A percentile compares a stretch with the other conserved stretches of the same genome.
Conservation (phyloP, 768 basidiomycete genomes). For the Leccinum broughii region DNA sequence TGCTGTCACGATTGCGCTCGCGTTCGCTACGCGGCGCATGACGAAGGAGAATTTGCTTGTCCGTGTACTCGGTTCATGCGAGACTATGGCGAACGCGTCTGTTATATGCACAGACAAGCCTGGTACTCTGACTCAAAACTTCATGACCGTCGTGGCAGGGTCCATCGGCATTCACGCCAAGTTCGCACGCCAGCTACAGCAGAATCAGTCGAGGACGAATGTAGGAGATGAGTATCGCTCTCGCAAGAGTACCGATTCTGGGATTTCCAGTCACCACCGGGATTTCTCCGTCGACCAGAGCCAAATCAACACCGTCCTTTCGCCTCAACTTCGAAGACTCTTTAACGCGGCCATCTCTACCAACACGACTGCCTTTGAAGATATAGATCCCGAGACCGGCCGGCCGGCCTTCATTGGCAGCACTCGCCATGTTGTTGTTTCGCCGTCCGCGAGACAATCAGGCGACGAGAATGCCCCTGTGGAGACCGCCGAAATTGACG, state of each 20-base stretch:
- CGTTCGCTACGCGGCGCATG: constrained; percentile 99
- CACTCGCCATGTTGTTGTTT: constrained; percentile 69
- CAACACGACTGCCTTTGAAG: constrained; percentile 96
- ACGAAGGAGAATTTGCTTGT: constrained; percentile 92
- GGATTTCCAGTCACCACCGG: constrained; percentile 41
- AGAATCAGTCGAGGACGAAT: constrained; percentile 72
- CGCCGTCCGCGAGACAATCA: constrained; percentile 19
- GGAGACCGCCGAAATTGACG: constrained; percentile 61
- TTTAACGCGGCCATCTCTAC: constrained; percentile 86
- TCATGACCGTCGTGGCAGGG: constrained; percentile 95
- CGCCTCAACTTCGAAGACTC: constrained; percentile 58
- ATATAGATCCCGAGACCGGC: constrained; percentile 60
- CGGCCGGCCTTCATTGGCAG: constrained; percentile 74
- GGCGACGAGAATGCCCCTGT: constrained; percentile 36
- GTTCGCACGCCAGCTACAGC: constrained; percentile 78
- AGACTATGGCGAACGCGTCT: constrained; percentile 98
- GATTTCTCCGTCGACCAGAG: constrained; percentile 90
- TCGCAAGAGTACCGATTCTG: constrained; percentile 34
- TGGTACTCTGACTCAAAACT: constrained; percentile 93
- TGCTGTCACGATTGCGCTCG: constrained; percentile 93
- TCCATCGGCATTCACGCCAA: constrained; percentile 94
- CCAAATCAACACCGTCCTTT: constrained; percentile 63
- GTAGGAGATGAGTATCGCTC: constrained; percentile 52
- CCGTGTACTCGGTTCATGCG: constrained; percentile 93
- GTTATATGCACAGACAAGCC: constrained; percentile 97